Conservation (phyloP, 176 grass and related monocot genomes). For the Lolium rigidum region DNA sequence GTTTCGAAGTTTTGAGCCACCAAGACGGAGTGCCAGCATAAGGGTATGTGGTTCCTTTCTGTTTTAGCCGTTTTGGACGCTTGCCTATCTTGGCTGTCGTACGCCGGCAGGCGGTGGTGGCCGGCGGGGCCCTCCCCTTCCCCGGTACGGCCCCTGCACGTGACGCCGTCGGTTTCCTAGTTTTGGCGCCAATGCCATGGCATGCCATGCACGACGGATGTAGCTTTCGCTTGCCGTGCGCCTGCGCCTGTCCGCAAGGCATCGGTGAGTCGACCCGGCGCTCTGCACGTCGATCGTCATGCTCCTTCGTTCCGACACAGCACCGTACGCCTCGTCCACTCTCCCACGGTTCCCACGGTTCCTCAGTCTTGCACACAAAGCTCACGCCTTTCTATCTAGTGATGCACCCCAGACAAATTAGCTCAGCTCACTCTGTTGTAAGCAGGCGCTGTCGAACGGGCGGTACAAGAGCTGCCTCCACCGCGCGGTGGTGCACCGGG, state of each 20-base stretch:
- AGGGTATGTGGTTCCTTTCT: constrained; percentile 14
- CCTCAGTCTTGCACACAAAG: too few species aligned
- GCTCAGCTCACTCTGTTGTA: neutral
- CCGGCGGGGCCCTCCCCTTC: neutral
- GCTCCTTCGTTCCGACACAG: neutral
- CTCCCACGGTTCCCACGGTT: too few species aligned
- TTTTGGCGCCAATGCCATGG: neutral
- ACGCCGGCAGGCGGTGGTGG: neutral
- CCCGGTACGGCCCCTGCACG: neutral
- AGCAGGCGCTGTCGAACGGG: constrained; percentile 86
- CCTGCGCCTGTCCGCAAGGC: neutral
- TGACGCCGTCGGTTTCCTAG: constrained; percentile 10
- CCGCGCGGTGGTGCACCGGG: constrained; percentile 76
- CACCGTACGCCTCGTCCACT: neutral
- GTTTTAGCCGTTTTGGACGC: constrained; percentile 38
- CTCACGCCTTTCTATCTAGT: too few species aligned
- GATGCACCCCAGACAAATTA: too few species aligned
- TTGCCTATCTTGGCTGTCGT: constrained; percentile 37
- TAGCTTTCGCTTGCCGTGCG: neutral
- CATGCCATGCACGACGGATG: neutral
- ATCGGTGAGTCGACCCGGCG: neutral
- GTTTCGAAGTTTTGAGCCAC: neutral
- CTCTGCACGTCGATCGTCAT: neutral
- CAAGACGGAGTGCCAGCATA: neutral
- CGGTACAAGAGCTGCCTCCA: constrained; percentile 92